Conservation (phyloP, 441 rosid genomes). For the Omphalea diandra region DNA sequence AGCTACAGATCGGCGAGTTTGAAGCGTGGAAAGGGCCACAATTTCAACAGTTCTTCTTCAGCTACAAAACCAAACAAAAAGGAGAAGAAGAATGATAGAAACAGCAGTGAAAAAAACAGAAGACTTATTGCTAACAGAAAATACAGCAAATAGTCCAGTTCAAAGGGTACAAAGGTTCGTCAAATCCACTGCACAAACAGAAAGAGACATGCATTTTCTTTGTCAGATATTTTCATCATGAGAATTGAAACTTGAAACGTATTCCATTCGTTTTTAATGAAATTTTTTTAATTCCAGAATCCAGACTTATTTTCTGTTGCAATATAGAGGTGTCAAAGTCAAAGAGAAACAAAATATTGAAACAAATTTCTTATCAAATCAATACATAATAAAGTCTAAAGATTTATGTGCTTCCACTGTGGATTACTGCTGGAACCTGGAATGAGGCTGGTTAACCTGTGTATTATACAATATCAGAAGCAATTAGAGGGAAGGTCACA, state of each 20-base stretch:
- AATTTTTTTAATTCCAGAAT: conserved; percentile 18
- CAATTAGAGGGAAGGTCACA: background rate
- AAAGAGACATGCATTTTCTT: conserved; percentile 14
- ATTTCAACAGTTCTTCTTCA: conserved; percentile 29
- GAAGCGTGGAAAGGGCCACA: conserved; percentile 27
- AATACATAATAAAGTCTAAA: background rate
- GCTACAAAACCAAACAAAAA: conserved; percentile 37
- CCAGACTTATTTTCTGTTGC: background rate
- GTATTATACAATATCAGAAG: background rate
- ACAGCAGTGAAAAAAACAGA: conserved; percentile 23
- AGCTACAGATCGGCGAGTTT: conserved; percentile 4
- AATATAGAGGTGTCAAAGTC: background rate
- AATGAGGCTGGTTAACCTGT: background rate
- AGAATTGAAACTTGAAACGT: background rate
- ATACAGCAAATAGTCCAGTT: conserved; percentile 27
- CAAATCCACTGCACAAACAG: background rate
- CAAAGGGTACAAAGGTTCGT: background rate
- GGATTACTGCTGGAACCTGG: background rate
- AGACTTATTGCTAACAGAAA: conserved; percentile 24
- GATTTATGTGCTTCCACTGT: background rate
- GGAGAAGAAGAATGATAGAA: conserved; percentile 42
- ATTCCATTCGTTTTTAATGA: background rate
- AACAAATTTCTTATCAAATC: background rate
- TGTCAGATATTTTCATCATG: background rate
- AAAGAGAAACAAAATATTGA: background rate